A percentile compares a stretch with the other conserved stretches of the same genome.
These are phyloP conservation scores for Fremontodendron californicum DNA, from an alignment of 345 rosid species.

Conservation along the genomic window DNA sequence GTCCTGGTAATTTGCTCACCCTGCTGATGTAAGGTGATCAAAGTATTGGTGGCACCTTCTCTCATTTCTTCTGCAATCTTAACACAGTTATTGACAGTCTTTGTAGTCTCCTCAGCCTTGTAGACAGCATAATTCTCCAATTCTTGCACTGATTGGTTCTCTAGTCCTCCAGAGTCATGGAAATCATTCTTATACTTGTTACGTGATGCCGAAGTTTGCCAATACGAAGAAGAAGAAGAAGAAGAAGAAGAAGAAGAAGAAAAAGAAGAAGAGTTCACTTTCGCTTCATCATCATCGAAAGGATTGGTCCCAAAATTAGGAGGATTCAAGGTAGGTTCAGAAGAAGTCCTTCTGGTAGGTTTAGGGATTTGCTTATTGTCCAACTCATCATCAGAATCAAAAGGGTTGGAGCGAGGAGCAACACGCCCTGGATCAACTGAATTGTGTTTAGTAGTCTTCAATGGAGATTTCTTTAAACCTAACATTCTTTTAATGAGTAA, in stretches of 20 bases:
- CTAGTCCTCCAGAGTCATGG: slow-evolving; percentile 71
- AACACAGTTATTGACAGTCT: slow-evolving; percentile 66
- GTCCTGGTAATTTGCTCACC: slow-evolving; percentile 84
- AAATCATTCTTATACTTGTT: slow-evolving; percentile 73
- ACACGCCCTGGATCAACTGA: slow-evolving; percentile 39
- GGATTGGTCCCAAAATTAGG: slow-evolving; percentile 42
- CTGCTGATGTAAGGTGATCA: slow-evolving; percentile 78
- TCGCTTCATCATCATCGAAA: slow-evolving; percentile 44
- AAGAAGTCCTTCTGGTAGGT: slow-evolving; percentile 48
- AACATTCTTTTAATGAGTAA: slow-evolving; percentile 43
- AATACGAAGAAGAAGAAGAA: slow-evolving; percentile 36
- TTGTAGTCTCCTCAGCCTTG: slow-evolving; percentile 94
- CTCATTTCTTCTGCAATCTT: slow-evolving; percentile 92
- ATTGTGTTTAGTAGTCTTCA: slow-evolving; percentile 51
- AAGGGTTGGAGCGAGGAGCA: slow-evolving; percentile 55
- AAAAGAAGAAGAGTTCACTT: slow-evolving; percentile 32
- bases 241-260: slow-evolving; percentile 40
- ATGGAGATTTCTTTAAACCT: slow-evolving; percentile 63
- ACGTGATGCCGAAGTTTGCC: slow-evolving; percentile 32
- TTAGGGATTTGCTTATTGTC: slow-evolving; percentile 47
- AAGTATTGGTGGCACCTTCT: slow-evolving; percentile 68
- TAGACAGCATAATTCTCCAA: slow-evolving; percentile 76
- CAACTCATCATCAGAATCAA: slow-evolving; percentile 69
- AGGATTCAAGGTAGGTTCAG: slow-evolving; percentile 46
- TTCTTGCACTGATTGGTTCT: slow-evolving; percentile 83